Conservation (phyloP, 208 protist genomes). For the Novymonas esmeraldas region DNA sequence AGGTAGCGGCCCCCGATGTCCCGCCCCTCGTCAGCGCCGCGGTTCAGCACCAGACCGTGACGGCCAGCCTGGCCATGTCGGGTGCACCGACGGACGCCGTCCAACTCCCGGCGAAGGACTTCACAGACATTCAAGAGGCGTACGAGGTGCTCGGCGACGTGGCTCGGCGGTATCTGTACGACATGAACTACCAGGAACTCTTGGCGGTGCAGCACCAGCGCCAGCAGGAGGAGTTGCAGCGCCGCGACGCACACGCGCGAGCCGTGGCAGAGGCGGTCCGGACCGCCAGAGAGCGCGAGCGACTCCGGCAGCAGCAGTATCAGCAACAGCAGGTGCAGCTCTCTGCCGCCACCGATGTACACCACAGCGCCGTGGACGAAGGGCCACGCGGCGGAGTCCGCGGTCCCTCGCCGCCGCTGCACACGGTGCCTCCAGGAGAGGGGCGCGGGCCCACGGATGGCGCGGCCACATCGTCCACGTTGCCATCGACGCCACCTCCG, state of each 20-base stretch:
- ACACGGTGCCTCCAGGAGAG: not conserved
- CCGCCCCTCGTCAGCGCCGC: no score
- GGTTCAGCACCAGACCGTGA: no score
- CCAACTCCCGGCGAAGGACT: slow-evolving; percentile 21
- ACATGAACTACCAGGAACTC: slow-evolving; percentile 71
- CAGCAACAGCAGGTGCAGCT: slow-evolving; percentile 22
- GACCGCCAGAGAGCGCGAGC: slow-evolving; percentile 16
- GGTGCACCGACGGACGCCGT: not conserved
- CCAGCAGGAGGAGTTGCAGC: slow-evolving; percentile 24
- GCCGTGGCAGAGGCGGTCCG: slow-evolving; percentile 24
- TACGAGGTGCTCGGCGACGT: slow-evolving; percentile 90
- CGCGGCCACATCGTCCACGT: not conserved
- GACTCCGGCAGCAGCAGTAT: slow-evolving; percentile 26
- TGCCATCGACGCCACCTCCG: no score
- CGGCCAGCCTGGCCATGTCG: no score
- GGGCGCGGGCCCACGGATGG: not conserved
- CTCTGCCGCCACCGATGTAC: no score
- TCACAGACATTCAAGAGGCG: slow-evolving; percentile 80
- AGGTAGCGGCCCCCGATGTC: no score
- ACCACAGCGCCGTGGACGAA: not conserved
- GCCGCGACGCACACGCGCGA: slow-evolving; percentile 16
- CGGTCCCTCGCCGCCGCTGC: not conserved
- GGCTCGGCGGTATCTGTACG: slow-evolving; percentile 87
- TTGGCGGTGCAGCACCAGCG: slow-evolving; percentile 17
- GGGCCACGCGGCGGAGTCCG: not conserved